Base-by-base conservation (phyloP, 345 rosid genomes). In the Excoecaria cochinchinensis region DNA sequence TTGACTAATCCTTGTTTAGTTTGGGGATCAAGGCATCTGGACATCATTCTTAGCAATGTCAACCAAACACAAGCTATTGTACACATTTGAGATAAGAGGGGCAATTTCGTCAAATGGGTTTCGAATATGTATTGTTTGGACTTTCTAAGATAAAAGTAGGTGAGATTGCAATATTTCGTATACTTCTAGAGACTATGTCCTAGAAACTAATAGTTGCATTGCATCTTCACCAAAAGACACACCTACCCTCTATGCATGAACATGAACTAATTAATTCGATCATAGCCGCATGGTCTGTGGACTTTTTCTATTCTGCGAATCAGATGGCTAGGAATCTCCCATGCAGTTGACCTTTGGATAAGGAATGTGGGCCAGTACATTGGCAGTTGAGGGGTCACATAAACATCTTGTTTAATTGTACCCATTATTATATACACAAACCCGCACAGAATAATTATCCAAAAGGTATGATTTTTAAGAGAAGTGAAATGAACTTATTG, bases 121-220 rank as follows among this genome's bases (percentile, higher is more conserved):
- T 22, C 10, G 9, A 7, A 22, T 17, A 8, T 51, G 13, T 44
- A 58, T 44, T 59, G 58, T 22, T 76, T n/a, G 25, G 36, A 57
- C 42, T 31, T 65, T 7, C 42, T 36, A 5, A 25, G 5, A 11
- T 31, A 10, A 24, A 51, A 67, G 56, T 76, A 1, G 84, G 86
- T 50, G 7, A 22, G 50, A 12, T 60, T 47, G 68, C 84, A 76
- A 46, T 48, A 62, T 56, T 40, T 3, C 24, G 21, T 51, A 17
- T 56, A 44, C 60, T 82, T 82, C 84, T 69, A 58, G 85, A 82
- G 77, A 72, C 22, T 48, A 47, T 73, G 47, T 61, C 76, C 31
- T 25, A 39, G 58, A 61, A 73, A 13, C 21, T 39, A 1, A 53
- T 1, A 36, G 46, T 4, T 14, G 17, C 9, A 44, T 8, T 44